Percentiles rank a stretch among this genome's conserved stretches.
Evolutionary conservation across 768 basidiomycete species (phyloP).

Genomic region (Rhizopogon roseolus): DNA sequence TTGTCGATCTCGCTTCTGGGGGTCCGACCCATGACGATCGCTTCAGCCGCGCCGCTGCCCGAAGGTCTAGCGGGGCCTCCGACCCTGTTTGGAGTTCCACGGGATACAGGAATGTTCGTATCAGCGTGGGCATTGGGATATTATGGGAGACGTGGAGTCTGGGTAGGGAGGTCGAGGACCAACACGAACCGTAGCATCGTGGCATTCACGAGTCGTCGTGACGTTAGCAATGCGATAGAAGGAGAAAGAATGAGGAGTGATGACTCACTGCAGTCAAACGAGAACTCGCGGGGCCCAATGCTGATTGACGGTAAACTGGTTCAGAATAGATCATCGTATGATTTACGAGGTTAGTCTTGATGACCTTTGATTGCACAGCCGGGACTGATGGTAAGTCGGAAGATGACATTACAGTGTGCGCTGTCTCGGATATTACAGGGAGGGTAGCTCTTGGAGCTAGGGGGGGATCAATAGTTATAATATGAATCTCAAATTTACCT

Average conservation of each 20-base stretch:
- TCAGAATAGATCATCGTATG: conserved; percentile 18
- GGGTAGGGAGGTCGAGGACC: conserved; percentile 16
- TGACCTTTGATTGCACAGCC: no score
- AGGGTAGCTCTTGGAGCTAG: conserved; percentile 38
- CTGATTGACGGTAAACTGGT: conserved; percentile 10
- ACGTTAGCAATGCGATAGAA: neutral
- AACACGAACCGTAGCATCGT: conserved; percentile 15
- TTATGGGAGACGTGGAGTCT: conserved; percentile 17
- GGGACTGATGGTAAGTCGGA: neutral
- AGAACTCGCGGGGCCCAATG: neutral
- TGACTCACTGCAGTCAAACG: neutral
- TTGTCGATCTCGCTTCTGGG: conserved; percentile 40
- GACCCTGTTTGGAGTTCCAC: neutral
- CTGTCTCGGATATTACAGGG: conserved; percentile 42
- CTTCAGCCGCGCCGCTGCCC: neutral
- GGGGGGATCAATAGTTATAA: conserved; percentile 24
- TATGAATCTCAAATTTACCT: conserved; percentile 5
- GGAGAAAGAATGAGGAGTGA: neutral
- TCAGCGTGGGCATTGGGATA: conserved; percentile 14
- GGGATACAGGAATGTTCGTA: conserved; percentile 7
- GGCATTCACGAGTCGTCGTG: conserved; percentile 15
- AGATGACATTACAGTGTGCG: conserved; percentile 45
- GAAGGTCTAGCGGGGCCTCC: no score
- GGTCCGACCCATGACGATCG: conserved; percentile 36
- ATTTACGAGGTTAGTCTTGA: conserved; percentile 23